Evolutionary conservation across 805 yeast species (phyloP).

Genomic region (Crinitomyces ghanaensis): DNA sequence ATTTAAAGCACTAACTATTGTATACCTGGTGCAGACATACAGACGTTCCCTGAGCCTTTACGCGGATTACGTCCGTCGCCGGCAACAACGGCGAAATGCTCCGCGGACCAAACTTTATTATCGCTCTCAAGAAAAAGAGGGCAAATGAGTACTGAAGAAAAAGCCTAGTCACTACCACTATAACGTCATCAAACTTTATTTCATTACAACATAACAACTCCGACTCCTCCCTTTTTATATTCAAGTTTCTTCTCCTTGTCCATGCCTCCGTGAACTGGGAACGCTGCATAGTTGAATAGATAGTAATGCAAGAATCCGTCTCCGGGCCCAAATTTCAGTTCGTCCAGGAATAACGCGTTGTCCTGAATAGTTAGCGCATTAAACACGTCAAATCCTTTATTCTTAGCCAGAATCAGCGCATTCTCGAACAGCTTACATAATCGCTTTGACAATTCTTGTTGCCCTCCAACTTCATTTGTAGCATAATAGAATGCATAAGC

Average conservation of each 20-base stretch:
- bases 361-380: conserved; percentile 89
- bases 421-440: conserved; percentile 54
- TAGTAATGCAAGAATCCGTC: conserved; percentile 89
- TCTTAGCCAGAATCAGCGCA: conserved; percentile 64
- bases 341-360: conserved; percentile 69
- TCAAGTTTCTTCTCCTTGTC: conserved; percentile 44
- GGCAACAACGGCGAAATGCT: no score
- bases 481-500: conserved; percentile 91
- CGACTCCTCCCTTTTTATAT: conserved; percentile 65
- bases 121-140: no score
- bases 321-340: conserved; percentile 82
- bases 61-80: no score
- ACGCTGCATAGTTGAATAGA: conserved; percentile 78
- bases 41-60: no score
- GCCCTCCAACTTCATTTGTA: conserved; percentile 41
- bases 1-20: no score
- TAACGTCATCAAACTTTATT: neutral
- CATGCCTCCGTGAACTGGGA: conserved; percentile 74
- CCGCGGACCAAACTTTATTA: neutral
- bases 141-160: no score
- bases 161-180: no score
- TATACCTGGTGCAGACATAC: no score
- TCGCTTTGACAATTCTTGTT: conserved; percentile 45
- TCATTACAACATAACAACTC: conserved; percentile 67
- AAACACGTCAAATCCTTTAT: conserved; percentile 71